Percentiles rank a stretch among this genome's conserved stretches.
phyloP scores from a whole-genome alignment of 208 protist species.

The Balamuthia mandrillaris region DNA sequence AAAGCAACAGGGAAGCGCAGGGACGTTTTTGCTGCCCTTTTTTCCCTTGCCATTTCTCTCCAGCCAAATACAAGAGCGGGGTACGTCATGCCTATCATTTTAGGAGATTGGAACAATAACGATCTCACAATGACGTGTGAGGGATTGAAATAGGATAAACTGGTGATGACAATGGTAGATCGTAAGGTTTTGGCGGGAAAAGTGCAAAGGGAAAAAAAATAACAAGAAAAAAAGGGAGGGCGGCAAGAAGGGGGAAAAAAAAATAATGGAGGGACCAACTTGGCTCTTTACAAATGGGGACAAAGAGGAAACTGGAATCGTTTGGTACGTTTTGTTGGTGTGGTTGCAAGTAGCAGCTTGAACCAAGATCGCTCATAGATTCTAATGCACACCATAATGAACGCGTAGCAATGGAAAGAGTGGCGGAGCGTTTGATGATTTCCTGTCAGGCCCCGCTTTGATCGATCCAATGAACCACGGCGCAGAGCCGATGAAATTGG shows the following conservation, averaged over 20 bases:
- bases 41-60: too few relatives aligned
- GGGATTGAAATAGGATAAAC: too few relatives aligned
- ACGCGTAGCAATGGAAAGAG: background rate
- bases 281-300: background rate
- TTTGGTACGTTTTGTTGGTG: background rate
- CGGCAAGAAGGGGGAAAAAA: too few relatives aligned
- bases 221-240: background rate
- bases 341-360: background rate
- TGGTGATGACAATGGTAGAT: too few relatives aligned
- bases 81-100: too few relatives aligned
- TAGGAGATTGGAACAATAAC: too few relatives aligned
- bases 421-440: background rate
- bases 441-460: background rate
- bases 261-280: background rate
- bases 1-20: too few relatives aligned
- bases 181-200: background rate
- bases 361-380: background rate
- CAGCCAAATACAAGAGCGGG: too few relatives aligned
- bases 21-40: too few relatives aligned
- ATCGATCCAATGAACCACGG: background rate
- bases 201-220: background rate
- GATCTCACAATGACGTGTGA: too few relatives aligned
- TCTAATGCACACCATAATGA: background rate
- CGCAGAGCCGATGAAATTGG: background rate
- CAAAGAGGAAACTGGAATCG: background rate